Percentiles rank a stretch among this genome's conserved stretches.
Evolutionary conservation across 352 stramenopile genomes (phyloP).

Genomic region (Phytophthora melonis): DNA sequence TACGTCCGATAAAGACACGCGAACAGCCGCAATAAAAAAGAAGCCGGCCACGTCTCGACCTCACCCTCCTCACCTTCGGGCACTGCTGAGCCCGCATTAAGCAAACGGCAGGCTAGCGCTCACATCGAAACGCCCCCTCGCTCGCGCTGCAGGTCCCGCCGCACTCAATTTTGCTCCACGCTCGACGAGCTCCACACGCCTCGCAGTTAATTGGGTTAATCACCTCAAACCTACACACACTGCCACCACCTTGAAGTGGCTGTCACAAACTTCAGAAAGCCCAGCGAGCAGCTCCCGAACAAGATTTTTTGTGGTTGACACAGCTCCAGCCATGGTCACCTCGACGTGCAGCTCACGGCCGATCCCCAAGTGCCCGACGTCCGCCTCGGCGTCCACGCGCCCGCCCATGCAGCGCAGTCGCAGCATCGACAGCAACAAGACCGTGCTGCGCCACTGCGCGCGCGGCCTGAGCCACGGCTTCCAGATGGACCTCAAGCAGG

Average conservation of each 20-base stretch:
- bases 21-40: constrained; percentile 33
- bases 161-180: background rate
- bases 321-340: constrained; percentile 15
- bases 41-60: constrained; percentile 7
- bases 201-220: background rate
- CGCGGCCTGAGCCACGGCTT: constrained; percentile 36
- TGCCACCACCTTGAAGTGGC: constrained; percentile 23
- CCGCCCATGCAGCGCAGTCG: constrained; percentile 30
- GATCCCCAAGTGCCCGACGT: constrained; percentile 10
- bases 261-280: constrained; percentile 1
- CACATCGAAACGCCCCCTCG: constrained; percentile 10
- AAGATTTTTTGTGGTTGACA: constrained; percentile 1
- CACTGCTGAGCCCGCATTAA: constrained; percentile 17
- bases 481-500: constrained; percentile 43
- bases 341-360: constrained; percentile 4
- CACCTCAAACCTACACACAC: background rate
- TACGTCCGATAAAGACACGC: constrained; percentile 19
- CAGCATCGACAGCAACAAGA: constrained; percentile 24
- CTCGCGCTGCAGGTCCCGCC: background rate
- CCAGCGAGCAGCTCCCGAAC: constrained; percentile 1
- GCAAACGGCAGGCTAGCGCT: constrained; percentile 24
- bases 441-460: background rate
- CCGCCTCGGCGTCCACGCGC: background rate
- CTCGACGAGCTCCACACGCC: background rate
- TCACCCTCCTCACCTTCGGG: constrained; percentile 1